Conservation (phyloP, 352 stramenopile species). For the Aphanomyces euteiches region DNA sequence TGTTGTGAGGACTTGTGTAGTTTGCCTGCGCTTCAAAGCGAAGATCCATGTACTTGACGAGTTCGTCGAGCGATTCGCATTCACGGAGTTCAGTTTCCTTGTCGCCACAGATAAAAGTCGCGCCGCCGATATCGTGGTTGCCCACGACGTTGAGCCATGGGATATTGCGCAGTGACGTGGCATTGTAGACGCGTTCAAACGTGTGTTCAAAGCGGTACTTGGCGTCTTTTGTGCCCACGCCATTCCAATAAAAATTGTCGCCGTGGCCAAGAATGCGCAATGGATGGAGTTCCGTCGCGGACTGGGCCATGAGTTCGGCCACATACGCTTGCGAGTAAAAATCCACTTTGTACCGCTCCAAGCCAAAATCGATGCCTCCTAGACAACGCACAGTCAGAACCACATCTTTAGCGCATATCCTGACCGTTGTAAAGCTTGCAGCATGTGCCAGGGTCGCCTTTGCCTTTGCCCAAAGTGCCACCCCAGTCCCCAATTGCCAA, state of each 20-base stretch:
- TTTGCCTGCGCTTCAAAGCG: slow-evolving; percentile 72
- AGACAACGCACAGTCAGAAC: background rate
- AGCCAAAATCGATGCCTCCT: slow-evolving; percentile 6
- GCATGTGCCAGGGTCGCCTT: slow-evolving; percentile 81
- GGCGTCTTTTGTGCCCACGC: slow-evolving; percentile 37
- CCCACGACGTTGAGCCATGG: slow-evolving; percentile 79
- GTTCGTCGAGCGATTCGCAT: slow-evolving; percentile 44
- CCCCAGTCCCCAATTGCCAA: slow-evolving; percentile 17
- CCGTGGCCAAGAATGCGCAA: slow-evolving; percentile 41
- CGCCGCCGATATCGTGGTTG: slow-evolving; percentile 83
- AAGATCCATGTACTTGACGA: slow-evolving; percentile 51
- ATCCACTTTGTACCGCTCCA: slow-evolving; percentile 39
- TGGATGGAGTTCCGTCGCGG: slow-evolving; percentile 37
- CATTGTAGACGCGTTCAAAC: slow-evolving; percentile 41
- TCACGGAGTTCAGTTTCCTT: slow-evolving; percentile 35
- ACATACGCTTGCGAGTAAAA: slow-evolving; percentile 36
- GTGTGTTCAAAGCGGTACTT: slow-evolving; percentile 40
- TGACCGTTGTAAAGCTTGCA: slow-evolving; percentile 81
- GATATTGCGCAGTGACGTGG: slow-evolving; percentile 34
- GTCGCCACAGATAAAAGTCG: slow-evolving; percentile 64
- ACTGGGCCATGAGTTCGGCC: slow-evolving; percentile 39
- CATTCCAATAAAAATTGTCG: slow-evolving; percentile 51
- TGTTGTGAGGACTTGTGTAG: slow-evolving; percentile 72
- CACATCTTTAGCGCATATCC: background rate
- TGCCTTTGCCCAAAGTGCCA: slow-evolving; percentile 37